Conservation (phyloP, 1,284 basidiomycete genomes). For the Ustilago shanxiensis region DNA sequence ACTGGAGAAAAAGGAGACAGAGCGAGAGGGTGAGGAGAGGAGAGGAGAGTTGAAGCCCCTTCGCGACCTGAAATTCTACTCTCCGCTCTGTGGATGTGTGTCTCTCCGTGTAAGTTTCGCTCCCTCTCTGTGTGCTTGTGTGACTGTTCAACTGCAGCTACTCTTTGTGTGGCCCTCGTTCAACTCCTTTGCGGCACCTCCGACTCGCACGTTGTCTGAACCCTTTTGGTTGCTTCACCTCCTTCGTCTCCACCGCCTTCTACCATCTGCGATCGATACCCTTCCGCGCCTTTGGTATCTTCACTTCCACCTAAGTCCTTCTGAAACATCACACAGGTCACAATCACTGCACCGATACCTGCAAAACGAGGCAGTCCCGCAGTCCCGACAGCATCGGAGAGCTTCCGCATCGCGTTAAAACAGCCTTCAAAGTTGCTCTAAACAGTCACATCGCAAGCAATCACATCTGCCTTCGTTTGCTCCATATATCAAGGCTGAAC, state of each 20-base stretch:
- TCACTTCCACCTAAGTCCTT: background rate
- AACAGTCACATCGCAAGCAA: background rate
- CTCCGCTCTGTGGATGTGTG: slow-evolving; percentile 1
- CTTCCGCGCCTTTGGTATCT: background rate
- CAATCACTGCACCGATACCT: background rate
- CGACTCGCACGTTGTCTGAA: slow-evolving; percentile 3
- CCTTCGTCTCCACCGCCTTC: background rate
- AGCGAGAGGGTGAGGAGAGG: too few relatives aligned
- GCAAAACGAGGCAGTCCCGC: background rate
- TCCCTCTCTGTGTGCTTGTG: background rate
- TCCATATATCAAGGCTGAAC: background rate
- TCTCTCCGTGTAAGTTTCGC: background rate
- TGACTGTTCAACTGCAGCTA: background rate
- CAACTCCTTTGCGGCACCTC: slow-evolving; percentile 1
- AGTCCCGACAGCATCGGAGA: background rate
- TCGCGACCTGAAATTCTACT: slow-evolving; percentile 3
- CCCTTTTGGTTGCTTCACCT: background rate
- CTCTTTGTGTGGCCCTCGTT: background rate
- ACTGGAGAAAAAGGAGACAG: background rate
- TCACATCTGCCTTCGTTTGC: background rate
- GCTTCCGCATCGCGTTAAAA: background rate
- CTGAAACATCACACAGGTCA: background rate
- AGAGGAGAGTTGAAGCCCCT: background rate
- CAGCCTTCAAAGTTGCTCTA: background rate
- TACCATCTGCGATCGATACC: background rate